Evolutionary conservation across 805 yeast genomes (phyloP).

Genomic region (Hermanozyma aechmeae): DNA sequence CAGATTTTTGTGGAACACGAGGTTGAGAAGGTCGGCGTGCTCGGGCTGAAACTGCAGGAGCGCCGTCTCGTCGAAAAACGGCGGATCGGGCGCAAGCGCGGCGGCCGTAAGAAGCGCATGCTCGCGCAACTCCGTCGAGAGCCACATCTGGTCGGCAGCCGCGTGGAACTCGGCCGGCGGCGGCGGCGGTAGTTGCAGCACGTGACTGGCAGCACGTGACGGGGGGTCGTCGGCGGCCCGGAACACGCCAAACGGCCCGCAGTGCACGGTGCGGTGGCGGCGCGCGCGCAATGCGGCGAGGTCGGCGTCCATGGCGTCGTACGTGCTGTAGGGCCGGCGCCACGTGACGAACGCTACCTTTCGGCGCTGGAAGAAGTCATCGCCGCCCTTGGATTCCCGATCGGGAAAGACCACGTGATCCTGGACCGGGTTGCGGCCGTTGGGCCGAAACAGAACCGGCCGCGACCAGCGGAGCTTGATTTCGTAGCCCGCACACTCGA

Average conservation of each 20-base stretch:
- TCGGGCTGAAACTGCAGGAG: constrained; percentile 7
- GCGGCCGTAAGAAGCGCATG: constrained; percentile 70
- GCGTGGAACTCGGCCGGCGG: neutral
- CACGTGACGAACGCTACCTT: constrained; percentile 68
- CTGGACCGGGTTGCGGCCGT: constrained; percentile 20
- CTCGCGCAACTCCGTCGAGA: constrained; percentile 60
- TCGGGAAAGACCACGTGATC: constrained; percentile 23
- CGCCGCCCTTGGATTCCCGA: no score
- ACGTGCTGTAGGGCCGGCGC: constrained; percentile 53
- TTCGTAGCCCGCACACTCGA: constrained; percentile 75
- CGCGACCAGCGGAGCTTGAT: constrained; percentile 73
- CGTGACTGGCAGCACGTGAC: neutral
- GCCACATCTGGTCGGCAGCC: constrained; percentile 47
- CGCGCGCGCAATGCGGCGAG: constrained; percentile 41
- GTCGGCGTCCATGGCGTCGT: constrained; percentile 76
- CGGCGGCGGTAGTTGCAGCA: neutral
- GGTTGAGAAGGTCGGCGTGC: constrained; percentile 40
- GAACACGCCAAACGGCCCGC: constrained; percentile 84
- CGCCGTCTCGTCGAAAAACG: constrained; percentile 44
- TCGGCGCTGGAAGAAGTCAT: constrained; percentile 56
- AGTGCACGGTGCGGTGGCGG: constrained; percentile 32
- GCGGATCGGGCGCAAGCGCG: constrained; percentile 53
- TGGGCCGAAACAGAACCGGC: constrained; percentile 30
- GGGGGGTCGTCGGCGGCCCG: neutral
- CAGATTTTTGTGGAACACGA: constrained; percentile 42